Evolutionary conservation across 257 asterid species (phyloP), one percentile per base, ranked within the genome.

Genomic region (Nicotiana attenuata): DNA sequence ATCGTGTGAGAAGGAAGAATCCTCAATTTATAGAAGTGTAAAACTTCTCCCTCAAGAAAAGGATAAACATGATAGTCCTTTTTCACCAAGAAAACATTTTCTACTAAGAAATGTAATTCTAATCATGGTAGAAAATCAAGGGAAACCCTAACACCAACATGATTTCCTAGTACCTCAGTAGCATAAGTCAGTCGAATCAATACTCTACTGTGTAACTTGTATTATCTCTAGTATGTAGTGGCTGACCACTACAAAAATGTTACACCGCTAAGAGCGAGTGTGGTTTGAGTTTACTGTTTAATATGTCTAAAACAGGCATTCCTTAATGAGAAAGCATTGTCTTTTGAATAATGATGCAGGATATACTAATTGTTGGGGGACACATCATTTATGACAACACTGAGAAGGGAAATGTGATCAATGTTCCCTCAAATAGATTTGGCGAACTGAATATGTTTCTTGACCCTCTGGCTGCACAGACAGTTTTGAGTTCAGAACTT

Each of bases 361-460:
- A 91, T 22, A 83, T 92, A 73, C 47, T 88, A 61, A 75, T 94
- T 13, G 98, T 94, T 67, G 98, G 98, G 81, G 98, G 98, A 9
- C 94, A 90, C 60, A 80, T 92, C 19, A 78, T 82, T 28, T 57
- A 79, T 5, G 16, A 81, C 15, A 77, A 71, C 84, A 75, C 77
- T 2, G 88, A 89, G 60, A 86, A 84, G 83, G 97, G 97, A 85
- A 94, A 94, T 85, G 91, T 91, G 53, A 82, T 91, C 63, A 90
- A 88, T 88, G 88, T 87, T 82, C 91, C 93, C 63, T 85, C 91
- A 82, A 92, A 92, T 55, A 76, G 87, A 81, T 85, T 85, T 65
- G 93, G 97, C 26, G 98, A 92, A 67, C 87, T 92, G 69, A 94
- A 94, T 55, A 90, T 93, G 91, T 93, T 90, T 88, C 94, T 94